Percentiles rank a stretch among this genome's conserved stretches.
Evolutionary conservation across 2,329 filamentous ascomycete genomes (phyloP).

Genomic region (Hymenoscyphus infarciens): DNA sequence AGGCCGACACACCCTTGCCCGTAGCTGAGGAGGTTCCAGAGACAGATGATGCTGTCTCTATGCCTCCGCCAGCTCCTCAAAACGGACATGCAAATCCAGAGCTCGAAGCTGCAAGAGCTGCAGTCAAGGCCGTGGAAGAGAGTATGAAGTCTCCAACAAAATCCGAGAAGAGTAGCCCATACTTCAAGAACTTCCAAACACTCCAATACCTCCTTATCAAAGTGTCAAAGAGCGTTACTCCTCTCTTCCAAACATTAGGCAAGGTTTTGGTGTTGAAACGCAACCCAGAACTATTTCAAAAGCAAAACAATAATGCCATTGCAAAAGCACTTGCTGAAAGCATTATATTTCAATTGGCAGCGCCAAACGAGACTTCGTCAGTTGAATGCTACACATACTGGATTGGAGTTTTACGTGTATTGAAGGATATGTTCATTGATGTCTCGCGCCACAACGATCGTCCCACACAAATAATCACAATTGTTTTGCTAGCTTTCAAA

Average conservation of each 20-base stretch:
- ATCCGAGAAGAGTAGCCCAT: slow-evolving; percentile 40
- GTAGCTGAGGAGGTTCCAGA: slow-evolving; percentile 7
- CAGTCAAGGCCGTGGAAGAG: slow-evolving; percentile 2
- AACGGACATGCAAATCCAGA: slow-evolving; percentile 9
- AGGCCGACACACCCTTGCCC: slow-evolving; percentile 18
- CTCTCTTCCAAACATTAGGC: slow-evolving; percentile 81
- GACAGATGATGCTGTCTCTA: not conserved
- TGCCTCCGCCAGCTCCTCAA: not conserved
- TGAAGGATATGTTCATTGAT: slow-evolving; percentile 78
- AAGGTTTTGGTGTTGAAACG: slow-evolving; percentile 76
- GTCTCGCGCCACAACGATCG: slow-evolving; percentile 36
- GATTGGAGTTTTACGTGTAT: slow-evolving; percentile 73
- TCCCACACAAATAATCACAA: slow-evolving; percentile 56
- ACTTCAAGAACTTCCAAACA: slow-evolving; percentile 73
- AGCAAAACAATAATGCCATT: slow-evolving; percentile 50
- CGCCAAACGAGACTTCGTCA: slow-evolving; percentile 42
- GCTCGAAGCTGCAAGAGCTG: not conserved
- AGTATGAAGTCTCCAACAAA: slow-evolving; percentile 40
- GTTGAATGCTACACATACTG: slow-evolving; percentile 73
- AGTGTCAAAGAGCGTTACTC: slow-evolving; percentile 74
- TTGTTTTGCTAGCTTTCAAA: slow-evolving; percentile 85
- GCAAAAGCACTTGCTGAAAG: slow-evolving; percentile 67
- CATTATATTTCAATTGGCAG: slow-evolving; percentile 62
- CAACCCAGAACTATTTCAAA: slow-evolving; percentile 60
- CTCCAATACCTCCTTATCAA: slow-evolving; percentile 75